Base-by-base conservation (phyloP, 176 grass and related monocot species). In the Oryza nivara region DNA sequence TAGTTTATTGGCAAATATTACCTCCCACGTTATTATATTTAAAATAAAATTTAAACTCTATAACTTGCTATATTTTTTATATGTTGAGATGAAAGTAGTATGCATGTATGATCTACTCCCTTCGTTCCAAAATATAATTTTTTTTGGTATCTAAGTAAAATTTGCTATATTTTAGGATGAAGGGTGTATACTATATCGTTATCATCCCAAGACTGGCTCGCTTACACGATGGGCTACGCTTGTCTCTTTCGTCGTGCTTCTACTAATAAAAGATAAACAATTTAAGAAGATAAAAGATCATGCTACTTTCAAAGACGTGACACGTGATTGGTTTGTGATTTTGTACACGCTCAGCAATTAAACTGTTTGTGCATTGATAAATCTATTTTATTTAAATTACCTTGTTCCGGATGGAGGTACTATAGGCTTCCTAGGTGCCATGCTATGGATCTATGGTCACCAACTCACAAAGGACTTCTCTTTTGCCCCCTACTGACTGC, bases 361-460 rank as follows among this genome's bases (percentile, higher is more conserved):
- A 32, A 66, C 8, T 23, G 9, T 3, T 8, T 67, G 60, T 32
- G 11, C 11, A 44, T 15, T 2, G 70, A 23, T 72, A 58, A 58
- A 47, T 22, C n/a, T 13, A 23, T 6, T 45, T 72, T 44, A 23
- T 23, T 13, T 8, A 6, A 22, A n/a, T 23, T 47, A 73, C n/a
- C 44, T 16, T 73, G 44, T 49, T 49, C 44, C 45, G 25, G 12
- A 17, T 30, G 23, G 71, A 74, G 45, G n/a, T 63, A 20, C 19
- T 63, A 63, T 23, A 63, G n/a, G 20, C 13, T 30, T 74, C 71
- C 71, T 74, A 49, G 44, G 71, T 30, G 71, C 43, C 71, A 73
- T 47, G 12, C 14, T 47, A 47, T 28, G 6, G 22, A 17, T 74
- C 71, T 30, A 49, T 74, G 45, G 71, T 30, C 47, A 17, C 4